Evolutionary conservation across 1,139 yeast species (phyloP).

Genomic region (Yamadazyma spencermartinsiae): DNA sequence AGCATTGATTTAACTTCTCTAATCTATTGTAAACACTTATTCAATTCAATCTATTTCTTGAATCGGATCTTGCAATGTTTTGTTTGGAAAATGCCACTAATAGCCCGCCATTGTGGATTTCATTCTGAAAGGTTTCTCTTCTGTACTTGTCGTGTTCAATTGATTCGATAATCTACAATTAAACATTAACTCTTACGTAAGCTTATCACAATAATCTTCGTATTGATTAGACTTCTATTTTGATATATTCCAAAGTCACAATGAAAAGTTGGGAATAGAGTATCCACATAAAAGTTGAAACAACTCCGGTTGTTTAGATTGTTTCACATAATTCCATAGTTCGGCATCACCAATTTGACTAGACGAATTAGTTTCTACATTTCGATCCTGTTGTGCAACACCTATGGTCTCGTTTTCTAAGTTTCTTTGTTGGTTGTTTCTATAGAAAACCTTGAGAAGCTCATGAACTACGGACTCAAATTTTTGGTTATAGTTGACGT

Average conservation of each 20-base stretch:
- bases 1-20: too few relatives aligned
- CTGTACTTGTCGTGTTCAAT: too few relatives aligned
- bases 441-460: conserved; percentile 11
- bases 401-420: not conserved
- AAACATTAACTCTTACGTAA: too few relatives aligned
- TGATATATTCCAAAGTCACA: not conserved
- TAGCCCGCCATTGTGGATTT: too few relatives aligned
- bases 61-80: too few relatives aligned
- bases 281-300: conserved; percentile 18
- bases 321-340: conserved; percentile 15
- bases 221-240: not conserved
- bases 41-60: too few relatives aligned
- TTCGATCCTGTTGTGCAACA: not conserved
- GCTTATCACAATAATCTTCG: too few relatives aligned
- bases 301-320: conserved; percentile 11
- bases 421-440: conserved; percentile 4
- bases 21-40: too few relatives aligned
- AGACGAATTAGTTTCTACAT: not conserved
- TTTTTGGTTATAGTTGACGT: conserved; percentile 8
- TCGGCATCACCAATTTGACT: conserved; percentile 9
- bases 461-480: conserved; percentile 13
- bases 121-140: too few relatives aligned
- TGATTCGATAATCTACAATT: too few relatives aligned
- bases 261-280: conserved; percentile 12
- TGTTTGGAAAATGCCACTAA: too few relatives aligned